Base-by-base conservation (phyloP, 2,329 filamentous ascomycete genomes). In the Epicoccum sorghinum region DNA sequence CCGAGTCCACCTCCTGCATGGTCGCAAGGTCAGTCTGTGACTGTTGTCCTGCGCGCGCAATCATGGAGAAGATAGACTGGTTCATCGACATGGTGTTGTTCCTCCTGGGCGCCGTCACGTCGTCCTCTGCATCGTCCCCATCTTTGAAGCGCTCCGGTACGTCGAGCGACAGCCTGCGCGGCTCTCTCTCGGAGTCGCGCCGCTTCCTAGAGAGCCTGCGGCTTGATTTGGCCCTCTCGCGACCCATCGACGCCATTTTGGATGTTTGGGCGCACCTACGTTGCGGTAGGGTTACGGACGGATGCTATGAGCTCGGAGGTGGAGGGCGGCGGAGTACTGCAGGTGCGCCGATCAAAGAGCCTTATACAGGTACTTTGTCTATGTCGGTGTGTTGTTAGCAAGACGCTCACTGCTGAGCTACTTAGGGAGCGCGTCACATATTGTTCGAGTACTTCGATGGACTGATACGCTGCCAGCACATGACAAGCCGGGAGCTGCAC, bases 11-110 rank as follows among this genome's bases (percentile, higher is more conserved):
- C 61, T 89, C 89, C 68, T 92, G 89, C 73, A 95, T 93, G 55
- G 89, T 84, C 73, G 90, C 88, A 69, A 96, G 92, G 75, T 96
- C 89, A 46, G 89, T 87, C 55, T 86, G 86, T 27, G 91, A 93
- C 55, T 86, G 86, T 33, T 91, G 92, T 6, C 92, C 91, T 33
- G 91, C 91, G 13, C 91, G 91, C 6, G 93, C 90, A 62, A 98
- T 93, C 77, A 98, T 85, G 48, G 91, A 92, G 73, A 97, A 96
- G 50, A 98, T 88, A 61, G 91, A 96, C 80, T 96, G 93, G 75
- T 96, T 95, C 87, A 96, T 91, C 68, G 92, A 91, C 57, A 81
- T 77, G 42, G 79, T 70, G 38, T 78, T 76, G 47, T 76, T 74
- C 50, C 60, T 66, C 63, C 79, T 81, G 2, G 83, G 80, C 45